Evolutionary conservation across 495 filamentous ascomycete species (phyloP).

Genomic region (Aspergillus homomorphus): DNA sequence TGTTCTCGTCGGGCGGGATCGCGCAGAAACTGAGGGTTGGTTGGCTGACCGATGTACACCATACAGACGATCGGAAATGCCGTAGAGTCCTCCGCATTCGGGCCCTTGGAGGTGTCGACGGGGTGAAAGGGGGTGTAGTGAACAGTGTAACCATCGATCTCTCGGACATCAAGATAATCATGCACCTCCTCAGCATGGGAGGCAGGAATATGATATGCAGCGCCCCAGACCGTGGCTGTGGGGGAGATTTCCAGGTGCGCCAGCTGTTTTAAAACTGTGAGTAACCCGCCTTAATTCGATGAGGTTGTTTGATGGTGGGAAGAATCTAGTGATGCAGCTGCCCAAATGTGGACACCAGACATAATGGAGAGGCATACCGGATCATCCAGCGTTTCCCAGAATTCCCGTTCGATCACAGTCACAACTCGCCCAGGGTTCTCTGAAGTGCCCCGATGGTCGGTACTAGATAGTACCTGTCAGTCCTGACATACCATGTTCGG

Average conservation of each 20-base stretch:
- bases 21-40: conserved; percentile 85
- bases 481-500: not conserved
- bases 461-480: conserved; percentile 36
- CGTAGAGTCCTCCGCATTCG: not conserved
- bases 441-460: conserved; percentile 94
- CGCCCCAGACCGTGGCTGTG: conserved; percentile 78
- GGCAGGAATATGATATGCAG: conserved; percentile 82
- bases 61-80: conserved; percentile 51
- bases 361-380: conserved; percentile 25
- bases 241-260: conserved; percentile 32
- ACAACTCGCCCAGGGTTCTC: conserved; percentile 85
- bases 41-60: conserved; percentile 93
- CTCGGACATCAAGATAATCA: conserved; percentile 89
- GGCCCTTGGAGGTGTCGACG: conserved; percentile 1
- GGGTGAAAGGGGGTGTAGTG: conserved; percentile 82
- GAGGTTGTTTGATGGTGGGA: not conserved
- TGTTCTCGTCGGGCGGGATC: conserved; percentile 68
- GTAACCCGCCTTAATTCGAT: conserved; percentile 10
- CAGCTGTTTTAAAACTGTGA: conserved; percentile 23
- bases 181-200: conserved; percentile 75
- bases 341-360: not conserved
- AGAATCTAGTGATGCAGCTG: not conserved
- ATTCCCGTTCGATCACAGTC: conserved; percentile 77
- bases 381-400: conserved; percentile 79
- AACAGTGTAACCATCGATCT: conserved; percentile 94